These are phyloP conservation scores for Pedinophyceae sp. DNA, from an alignment of 139 green algal genomes.

Conservation along the genomic window DNA sequence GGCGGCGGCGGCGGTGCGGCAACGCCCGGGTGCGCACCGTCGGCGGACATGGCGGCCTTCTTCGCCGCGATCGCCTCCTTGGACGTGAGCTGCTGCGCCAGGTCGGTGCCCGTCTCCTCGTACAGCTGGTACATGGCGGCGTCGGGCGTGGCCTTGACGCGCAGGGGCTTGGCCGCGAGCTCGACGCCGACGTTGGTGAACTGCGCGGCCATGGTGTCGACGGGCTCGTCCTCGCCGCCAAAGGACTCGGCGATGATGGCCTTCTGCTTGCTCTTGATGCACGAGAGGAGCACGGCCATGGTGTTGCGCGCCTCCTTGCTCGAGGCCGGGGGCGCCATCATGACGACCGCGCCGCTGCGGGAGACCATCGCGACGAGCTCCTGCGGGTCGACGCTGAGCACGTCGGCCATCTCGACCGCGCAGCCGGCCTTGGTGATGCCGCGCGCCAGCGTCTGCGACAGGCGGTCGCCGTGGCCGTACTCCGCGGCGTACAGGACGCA, in stretches of 20 bases:
- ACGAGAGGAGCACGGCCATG: conserved; percentile 47
- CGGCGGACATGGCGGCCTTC: conserved; percentile 63
- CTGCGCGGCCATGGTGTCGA: conserved; percentile 56
- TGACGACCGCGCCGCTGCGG: conserved; percentile 47
- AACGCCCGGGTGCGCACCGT: no score
- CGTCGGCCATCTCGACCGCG: conserved; percentile 78
- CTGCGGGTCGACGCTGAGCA: conserved; percentile 36
- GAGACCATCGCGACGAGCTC: conserved; percentile 58
- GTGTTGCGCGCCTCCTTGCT: conserved; percentile 28
- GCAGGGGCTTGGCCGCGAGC: conserved; percentile 41
- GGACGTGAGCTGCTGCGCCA: conserved; percentile 38
- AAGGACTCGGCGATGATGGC: conserved; percentile 83
- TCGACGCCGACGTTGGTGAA: conserved; percentile 10
- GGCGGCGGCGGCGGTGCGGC: no score
- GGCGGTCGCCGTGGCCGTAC: conserved; percentile 82
- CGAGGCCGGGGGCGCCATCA: conserved; percentile 58
- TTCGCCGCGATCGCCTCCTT: conserved; percentile 56
- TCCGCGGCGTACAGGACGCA: conserved; percentile 76
- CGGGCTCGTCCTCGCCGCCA: conserved; percentile 83
- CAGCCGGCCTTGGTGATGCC: conserved; percentile 85
- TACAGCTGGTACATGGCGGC: conserved; percentile 57
- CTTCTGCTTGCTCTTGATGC: conserved; percentile 73
- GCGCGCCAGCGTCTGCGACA: conserved; percentile 77
- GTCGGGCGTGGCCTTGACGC: conserved; percentile 52
- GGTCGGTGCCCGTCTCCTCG: conserved; percentile 76